phyloP scores from a whole-genome alignment of 495 filamentous ascomycete species.

The Tuber umbilicatum region DNA sequence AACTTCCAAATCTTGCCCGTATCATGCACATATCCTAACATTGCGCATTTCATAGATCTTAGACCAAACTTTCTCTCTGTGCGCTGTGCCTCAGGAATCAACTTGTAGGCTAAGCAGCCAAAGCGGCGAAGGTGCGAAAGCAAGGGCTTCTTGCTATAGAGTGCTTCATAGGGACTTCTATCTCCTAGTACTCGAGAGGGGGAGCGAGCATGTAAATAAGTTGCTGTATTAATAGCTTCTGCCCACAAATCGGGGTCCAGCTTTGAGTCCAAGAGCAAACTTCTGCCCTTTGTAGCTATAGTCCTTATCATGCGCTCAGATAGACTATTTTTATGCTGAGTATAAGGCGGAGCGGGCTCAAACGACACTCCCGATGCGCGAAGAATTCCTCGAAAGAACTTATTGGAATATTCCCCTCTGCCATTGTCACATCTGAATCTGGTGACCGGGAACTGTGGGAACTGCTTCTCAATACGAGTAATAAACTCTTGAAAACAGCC shows the following conservation, averaged over 20 bases:
- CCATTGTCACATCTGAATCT: constrained; percentile 16
- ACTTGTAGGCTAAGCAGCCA: neutral
- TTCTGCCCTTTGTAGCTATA: neutral
- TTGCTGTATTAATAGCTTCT: neutral
- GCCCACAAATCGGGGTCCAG: neutral
- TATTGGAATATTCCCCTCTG: constrained; percentile 9
- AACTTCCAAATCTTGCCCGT: neutral
- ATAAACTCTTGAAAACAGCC: constrained; percentile 1
- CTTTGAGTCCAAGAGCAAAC: neutral
- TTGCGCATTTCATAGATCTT: neutral
- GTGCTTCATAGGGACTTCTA: neutral
- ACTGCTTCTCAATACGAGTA: neutral
- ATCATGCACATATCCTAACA: neutral
- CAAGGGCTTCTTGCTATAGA: neutral
- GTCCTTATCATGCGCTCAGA: neutral
- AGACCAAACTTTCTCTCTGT: neutral
- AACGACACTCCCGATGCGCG: neutral
- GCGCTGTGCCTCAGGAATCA: neutral
- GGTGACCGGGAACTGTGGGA: neutral
- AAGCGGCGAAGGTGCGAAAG: neutral
- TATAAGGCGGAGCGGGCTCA: neutral
- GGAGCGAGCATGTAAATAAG: neutral
- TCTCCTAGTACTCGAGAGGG: neutral
- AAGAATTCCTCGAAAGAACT: neutral
- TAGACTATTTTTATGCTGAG: neutral